Evolutionary conservation across 1,284 basidiomycete genomes (phyloP).

Genomic region (Ceratobasidium theobromae): DNA sequence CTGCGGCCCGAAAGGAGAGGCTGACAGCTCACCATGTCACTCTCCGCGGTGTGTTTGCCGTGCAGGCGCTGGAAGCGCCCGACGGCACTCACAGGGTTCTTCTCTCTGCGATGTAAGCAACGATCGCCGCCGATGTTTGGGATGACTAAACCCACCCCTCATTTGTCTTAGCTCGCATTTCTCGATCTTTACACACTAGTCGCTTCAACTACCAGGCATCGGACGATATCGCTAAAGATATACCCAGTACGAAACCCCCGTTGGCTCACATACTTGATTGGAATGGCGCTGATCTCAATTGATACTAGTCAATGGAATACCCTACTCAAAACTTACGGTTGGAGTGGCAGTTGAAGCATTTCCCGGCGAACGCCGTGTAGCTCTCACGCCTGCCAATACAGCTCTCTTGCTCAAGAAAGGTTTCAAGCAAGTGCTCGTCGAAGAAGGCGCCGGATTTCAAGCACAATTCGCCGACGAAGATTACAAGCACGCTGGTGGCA

Average conservation of each 20-base stretch:
- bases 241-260: slow-evolving; percentile 12
- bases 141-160: background rate
- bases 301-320: slow-evolving; percentile 49
- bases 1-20: slow-evolving; percentile 13
- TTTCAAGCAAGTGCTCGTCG: slow-evolving; percentile 68
- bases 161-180: background rate
- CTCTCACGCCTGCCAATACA: slow-evolving; percentile 76
- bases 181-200: slow-evolving; percentile 19
- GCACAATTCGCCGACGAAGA: slow-evolving; percentile 79
- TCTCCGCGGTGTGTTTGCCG: slow-evolving; percentile 21
- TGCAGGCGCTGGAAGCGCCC: slow-evolving; percentile 25
- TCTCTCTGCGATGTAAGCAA: slow-evolving; percentile 5
- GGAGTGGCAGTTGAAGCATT: slow-evolving; percentile 73
- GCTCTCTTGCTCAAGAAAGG: slow-evolving; percentile 76
- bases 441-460: slow-evolving; percentile 65
- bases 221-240: slow-evolving; percentile 26
- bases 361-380: slow-evolving; percentile 73
- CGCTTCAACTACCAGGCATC: slow-evolving; percentile 15
- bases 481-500: slow-evolving; percentile 75
- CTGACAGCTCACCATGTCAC: slow-evolving; percentile 14
- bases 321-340: slow-evolving; percentile 72
- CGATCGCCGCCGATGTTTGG: slow-evolving; percentile 19
- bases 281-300: background rate
- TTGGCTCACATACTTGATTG: background rate
- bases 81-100: slow-evolving; percentile 2